These are phyloP conservation scores for Diaporthe batatas DNA, from an alignment of 2,329 filamentous ascomycete species.

Conservation along the genomic window DNA sequence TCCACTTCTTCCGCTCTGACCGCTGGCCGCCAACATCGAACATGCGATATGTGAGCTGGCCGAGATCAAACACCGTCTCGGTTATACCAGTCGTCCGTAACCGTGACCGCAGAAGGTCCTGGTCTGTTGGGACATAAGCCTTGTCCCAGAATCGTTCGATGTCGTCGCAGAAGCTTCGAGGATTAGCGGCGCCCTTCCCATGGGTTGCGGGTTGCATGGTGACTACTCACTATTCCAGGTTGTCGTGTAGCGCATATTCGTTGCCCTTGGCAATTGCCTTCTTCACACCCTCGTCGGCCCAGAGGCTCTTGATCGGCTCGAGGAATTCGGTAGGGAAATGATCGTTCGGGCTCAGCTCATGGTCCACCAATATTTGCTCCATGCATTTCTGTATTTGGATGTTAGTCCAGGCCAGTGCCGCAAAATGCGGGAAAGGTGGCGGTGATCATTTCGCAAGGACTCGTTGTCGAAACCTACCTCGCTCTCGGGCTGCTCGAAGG, in stretches of 20 bases:
- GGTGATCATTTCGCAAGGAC: not conserved
- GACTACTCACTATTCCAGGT: conserved; percentile 84
- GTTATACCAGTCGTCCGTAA: conserved; percentile 95
- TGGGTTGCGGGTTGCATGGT: not conserved
- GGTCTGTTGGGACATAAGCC: conserved; percentile 89
- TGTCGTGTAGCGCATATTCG: conserved; percentile 96
- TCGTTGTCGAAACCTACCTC: conserved; percentile 68
- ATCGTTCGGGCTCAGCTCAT: conserved; percentile 86
- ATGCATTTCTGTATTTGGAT: conserved; percentile 75
- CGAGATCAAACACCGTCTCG: conserved; percentile 92
- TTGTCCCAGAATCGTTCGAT: conserved; percentile 81
- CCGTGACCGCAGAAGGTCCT: conserved; percentile 92
- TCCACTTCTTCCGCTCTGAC: conserved; percentile 97
- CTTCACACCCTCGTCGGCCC: conserved; percentile 87
- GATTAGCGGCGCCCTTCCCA: not conserved
- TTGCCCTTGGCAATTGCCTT: conserved; percentile 93
- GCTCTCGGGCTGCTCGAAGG: conserved; percentile 83
- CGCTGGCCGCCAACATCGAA: conserved; percentile 94
- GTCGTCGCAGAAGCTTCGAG: conserved; percentile 82
- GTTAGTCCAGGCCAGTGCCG: conserved; percentile 32
- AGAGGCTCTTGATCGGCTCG: conserved; percentile 84
- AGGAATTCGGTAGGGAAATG: conserved; percentile 83
- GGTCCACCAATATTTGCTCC: conserved; percentile 80
- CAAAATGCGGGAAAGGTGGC: not conserved
- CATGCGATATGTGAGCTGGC: conserved; percentile 95